Evolutionary conservation across 163 green algal species (phyloP).

Genomic region (Smithsoniella earleae): DNA sequence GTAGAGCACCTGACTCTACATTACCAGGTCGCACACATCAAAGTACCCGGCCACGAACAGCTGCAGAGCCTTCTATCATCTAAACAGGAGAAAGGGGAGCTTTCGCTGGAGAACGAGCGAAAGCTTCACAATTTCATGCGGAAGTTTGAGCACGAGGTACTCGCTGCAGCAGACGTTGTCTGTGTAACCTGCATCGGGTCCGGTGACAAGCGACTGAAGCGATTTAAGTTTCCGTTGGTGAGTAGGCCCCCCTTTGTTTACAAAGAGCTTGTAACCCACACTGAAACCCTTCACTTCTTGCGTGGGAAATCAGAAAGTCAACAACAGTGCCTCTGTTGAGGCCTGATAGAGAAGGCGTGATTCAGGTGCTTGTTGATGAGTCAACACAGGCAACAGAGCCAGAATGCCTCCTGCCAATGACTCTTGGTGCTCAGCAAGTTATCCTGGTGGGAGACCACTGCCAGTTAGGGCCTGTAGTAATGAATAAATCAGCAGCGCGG

Average conservation of each 20-base stretch:
- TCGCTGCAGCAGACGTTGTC: slow-evolving; percentile 61
- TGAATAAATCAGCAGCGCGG: slow-evolving; percentile 71
- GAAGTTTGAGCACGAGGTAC: slow-evolving; percentile 69
- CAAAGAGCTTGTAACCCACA: background rate
- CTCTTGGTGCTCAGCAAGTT: slow-evolving; percentile 89
- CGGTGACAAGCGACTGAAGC: slow-evolving; percentile 73
- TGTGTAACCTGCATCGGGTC: slow-evolving; percentile 88
- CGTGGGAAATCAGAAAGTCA: too few species aligned
- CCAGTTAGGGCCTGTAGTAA: slow-evolving; percentile 93
- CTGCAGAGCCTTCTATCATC: too few species aligned
- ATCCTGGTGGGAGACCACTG: slow-evolving; percentile 96
- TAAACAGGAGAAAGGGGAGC: slow-evolving; percentile 3
- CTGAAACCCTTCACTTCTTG: background rate
- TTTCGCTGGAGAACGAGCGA: slow-evolving; percentile 26
- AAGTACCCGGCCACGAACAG: slow-evolving; percentile 60
- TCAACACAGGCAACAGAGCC: slow-evolving; percentile 91
- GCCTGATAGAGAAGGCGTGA: too few species aligned
- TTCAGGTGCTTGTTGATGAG: slow-evolving; percentile 90
- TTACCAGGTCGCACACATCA: slow-evolving; percentile 81
- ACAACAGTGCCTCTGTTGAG: too few species aligned
- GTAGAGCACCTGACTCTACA: slow-evolving; percentile 94
- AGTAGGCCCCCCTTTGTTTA: background rate
- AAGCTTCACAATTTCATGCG: slow-evolving; percentile 42
- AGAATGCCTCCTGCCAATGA: slow-evolving; percentile 87
- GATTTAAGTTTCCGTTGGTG: slow-evolving; percentile 79